Conservation (phyloP, 805 yeast species). For the Hanseniaspora nectarophila region DNA sequence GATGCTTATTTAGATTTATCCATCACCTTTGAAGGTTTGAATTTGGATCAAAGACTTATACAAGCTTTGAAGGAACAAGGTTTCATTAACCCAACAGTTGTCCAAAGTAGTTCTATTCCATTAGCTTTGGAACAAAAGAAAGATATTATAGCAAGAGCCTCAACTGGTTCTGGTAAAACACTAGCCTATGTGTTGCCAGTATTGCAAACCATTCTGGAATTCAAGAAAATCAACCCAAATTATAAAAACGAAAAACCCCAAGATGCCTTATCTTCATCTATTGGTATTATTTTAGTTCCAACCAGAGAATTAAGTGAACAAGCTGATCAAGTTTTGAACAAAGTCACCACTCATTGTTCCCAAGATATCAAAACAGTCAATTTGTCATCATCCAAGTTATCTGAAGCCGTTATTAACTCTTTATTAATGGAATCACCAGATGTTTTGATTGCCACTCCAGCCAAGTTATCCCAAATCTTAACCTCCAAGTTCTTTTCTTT, state of each 20-base stretch:
- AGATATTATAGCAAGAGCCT: slow-evolving; percentile 86
- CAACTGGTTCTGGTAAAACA: slow-evolving; percentile 94
- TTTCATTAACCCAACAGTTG: slow-evolving; percentile 74
- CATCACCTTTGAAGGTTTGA: slow-evolving; percentile 59
- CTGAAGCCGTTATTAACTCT: slow-evolving; percentile 60
- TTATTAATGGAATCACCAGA: slow-evolving; percentile 66
- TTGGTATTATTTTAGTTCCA: slow-evolving; percentile 74
- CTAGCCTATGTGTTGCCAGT: slow-evolving; percentile 84
- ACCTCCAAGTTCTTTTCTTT: slow-evolving; percentile 38
- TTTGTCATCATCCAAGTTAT: slow-evolving; percentile 44
- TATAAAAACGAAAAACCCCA: slow-evolving; percentile 20
- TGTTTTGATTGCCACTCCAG: slow-evolving; percentile 76
- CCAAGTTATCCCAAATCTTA: slow-evolving; percentile 49
- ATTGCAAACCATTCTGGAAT: slow-evolving; percentile 56
- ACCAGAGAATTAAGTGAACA: slow-evolving; percentile 86
- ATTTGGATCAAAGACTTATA: slow-evolving; percentile 66
- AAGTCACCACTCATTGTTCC: slow-evolving; percentile 59
- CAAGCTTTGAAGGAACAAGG: slow-evolving; percentile 78
- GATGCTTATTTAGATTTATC: slow-evolving; percentile 62
- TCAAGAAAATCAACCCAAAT: slow-evolving; percentile 25
- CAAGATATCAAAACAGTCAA: slow-evolving; percentile 54
- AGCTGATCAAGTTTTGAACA: slow-evolving; percentile 57
- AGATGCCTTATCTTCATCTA: slow-evolving; percentile 25
- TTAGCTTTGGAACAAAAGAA: slow-evolving; percentile 79
- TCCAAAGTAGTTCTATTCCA: slow-evolving; percentile 86